phyloP scores from a whole-genome alignment of 176 grass and related monocot species.

The Lolium rigidum region DNA sequence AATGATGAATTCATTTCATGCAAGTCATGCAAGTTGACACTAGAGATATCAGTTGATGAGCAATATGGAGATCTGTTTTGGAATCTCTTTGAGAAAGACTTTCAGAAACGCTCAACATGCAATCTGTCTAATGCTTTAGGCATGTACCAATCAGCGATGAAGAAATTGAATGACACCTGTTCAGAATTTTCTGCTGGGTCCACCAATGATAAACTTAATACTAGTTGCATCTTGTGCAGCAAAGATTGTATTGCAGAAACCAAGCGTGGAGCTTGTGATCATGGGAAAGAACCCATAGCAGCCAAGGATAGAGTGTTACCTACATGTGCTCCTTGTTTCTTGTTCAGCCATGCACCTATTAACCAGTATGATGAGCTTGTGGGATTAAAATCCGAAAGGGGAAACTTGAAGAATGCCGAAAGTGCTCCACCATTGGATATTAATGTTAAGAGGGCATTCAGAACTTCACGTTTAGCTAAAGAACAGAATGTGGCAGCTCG shows the following conservation, averaged over 20 bases:
- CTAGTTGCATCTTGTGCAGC: background rate
- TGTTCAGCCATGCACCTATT: conserved; percentile 31
- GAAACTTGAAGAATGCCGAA: conserved; percentile 33
- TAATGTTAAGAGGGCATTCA: conserved; percentile 46
- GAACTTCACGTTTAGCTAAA: conserved; percentile 44
- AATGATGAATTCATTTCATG: conserved; percentile 63
- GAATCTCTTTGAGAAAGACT: conserved; percentile 56
- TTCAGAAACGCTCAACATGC: conserved; percentile 42
- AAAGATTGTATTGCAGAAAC: conserved; percentile 19
- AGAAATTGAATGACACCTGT: conserved; percentile 57
- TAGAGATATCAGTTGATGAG: conserved; percentile 68
- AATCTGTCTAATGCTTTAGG: conserved; percentile 62
- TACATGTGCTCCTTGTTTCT: conserved; percentile 50
- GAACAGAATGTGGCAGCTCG: conserved; percentile 33
- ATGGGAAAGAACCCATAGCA: conserved; percentile 16
- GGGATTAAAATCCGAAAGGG: conserved; percentile 24
- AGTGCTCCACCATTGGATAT: conserved; percentile 33
- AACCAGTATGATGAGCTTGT: background rate
- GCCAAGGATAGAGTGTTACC: conserved; percentile 34
- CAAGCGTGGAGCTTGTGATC: conserved; percentile 1
- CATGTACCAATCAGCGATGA: conserved; percentile 63
- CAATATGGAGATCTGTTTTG: conserved; percentile 71
- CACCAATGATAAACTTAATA: background rate
- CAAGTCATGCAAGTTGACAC: conserved; percentile 52
- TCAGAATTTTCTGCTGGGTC: conserved; percentile 20